Evolutionary conservation across 257 asterid species (phyloP), one percentile per base, ranked within the genome.

Genomic region (Eustoma russellianum): DNA sequence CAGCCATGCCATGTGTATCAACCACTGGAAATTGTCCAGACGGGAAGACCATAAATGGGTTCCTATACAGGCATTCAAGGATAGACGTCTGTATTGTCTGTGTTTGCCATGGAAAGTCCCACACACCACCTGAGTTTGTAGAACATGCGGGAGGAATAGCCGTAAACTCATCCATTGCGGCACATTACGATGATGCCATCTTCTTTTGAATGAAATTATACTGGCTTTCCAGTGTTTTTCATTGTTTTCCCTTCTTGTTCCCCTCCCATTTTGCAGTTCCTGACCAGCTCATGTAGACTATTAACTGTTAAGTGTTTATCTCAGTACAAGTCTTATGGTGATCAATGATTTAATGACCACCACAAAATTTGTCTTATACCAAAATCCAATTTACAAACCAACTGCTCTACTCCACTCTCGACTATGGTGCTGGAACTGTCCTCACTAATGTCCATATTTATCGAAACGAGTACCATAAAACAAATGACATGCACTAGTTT

Each of bases 141-240:
- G 81, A 80, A 78, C 95, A 85, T 45, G 90, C 95, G 1, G 95
- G 93, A 44, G 83, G 87, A 7, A 60, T 63, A 1, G 68, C 76
- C 47, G 17, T 79, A 44, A n/a, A 41, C 70, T 2, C 70, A 80
- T 38, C 95, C 95, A 1, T 55, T 86, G 35, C 73, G 69, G 45
- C 93, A 85, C 59, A 85, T 85, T 33, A 83, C 85, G 2, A 51
- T 85, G 28, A 66, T 82, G 17, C 71, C 77, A 35, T 15, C 72
- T 18, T 18, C 62, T 17, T 61, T 67, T 17, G 43, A 62, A 41
- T 70, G 46, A 55, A 12, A 7, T 13, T 6, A 6, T 34, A 38
- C 40, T 2, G 9, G 15, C 9, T 5, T 24, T n/a, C 1, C n/a
- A 24, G 30, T 24, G 30, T 24, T 2, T 1, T 24, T 24, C 30